Percentiles rank a stretch among this genome's conserved stretches.
Evolutionary conservation across 140 eudicot species (phyloP).

Genomic region (Oenanthe javanica): DNA sequence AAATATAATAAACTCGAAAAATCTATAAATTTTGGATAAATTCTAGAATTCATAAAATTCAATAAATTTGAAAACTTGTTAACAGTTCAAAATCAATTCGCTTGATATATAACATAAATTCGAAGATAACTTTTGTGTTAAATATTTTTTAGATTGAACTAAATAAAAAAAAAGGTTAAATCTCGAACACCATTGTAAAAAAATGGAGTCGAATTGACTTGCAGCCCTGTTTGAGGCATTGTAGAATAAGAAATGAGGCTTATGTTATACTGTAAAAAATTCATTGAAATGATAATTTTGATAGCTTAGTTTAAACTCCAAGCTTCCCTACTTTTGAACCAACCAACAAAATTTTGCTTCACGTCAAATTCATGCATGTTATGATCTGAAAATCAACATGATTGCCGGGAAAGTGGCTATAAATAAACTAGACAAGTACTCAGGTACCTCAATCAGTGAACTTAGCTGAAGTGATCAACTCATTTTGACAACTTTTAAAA

Average conservation of each 20-base stretch:
- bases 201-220: no score
- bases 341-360: conserved; percentile 7
- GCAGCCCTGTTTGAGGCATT: not conserved
- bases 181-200: no score
- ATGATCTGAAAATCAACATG: not conserved
- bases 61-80: no score
- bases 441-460: not conserved
- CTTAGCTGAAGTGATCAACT: not conserved
- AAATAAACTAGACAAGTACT: not conserved
- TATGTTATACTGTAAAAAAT: not conserved
- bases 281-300: not conserved
- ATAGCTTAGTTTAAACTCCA: conserved; percentile 8
- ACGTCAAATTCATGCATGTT: not conserved
- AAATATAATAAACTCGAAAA: no score
- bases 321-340: conserved; percentile 1
- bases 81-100: no score
- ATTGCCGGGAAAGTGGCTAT: not conserved
- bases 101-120: no score
- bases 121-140: no score
- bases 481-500: not conserved
- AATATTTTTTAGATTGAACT: no score
- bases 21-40: no score
- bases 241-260: not conserved
- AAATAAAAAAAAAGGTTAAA: no score
- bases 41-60: no score